Evolutionary conservation across 768 basidiomycete genomes (phyloP).

Genomic region (Tylopilus rubrobrunneus): DNA sequence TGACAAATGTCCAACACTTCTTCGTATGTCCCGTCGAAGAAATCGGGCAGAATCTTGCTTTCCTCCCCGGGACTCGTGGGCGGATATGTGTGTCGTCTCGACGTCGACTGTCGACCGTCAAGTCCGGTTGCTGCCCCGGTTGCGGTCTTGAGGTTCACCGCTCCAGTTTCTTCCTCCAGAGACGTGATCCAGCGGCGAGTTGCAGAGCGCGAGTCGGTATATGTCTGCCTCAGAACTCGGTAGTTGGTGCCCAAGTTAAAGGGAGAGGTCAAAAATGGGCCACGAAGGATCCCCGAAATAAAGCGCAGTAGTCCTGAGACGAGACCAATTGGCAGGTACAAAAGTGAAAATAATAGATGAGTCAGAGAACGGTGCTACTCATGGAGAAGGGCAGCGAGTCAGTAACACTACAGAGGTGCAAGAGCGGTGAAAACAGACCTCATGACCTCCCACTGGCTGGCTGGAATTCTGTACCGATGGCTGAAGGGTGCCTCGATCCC

Average conservation of each 20-base stretch:
- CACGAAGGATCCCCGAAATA: conserved; percentile 60
- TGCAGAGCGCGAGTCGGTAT: conserved; percentile 45
- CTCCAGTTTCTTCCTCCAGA: conserved; percentile 84
- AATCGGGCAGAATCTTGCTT: conserved; percentile 67
- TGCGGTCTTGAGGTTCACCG: conserved; percentile 48
- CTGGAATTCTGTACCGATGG: background rate
- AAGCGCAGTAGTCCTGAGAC: conserved; percentile 47
- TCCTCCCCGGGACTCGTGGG: conserved; percentile 31
- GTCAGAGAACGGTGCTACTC: conserved; percentile 6
- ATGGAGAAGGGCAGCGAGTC: too few relatives aligned
- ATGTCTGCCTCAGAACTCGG: conserved; percentile 34
- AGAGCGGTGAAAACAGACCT: conserved; percentile 1
- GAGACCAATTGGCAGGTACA: conserved; percentile 59
- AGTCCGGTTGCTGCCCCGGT: conserved; percentile 36
- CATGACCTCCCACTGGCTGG: background rate
- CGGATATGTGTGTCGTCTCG: conserved; percentile 30
- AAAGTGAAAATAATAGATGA: conserved; percentile 31
- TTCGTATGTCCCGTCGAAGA: conserved; percentile 79
- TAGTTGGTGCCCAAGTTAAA: conserved; percentile 44
- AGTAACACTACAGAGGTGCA: background rate
- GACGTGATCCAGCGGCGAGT: conserved; percentile 75
- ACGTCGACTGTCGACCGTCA: conserved; percentile 43
- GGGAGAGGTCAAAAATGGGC: conserved; percentile 59
- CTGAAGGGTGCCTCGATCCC: background rate
- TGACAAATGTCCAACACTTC: conserved; percentile 68